Percentiles rank a stretch among this genome's conserved stretches.
Evolutionary conservation across 495 filamentous ascomycete species (phyloP).

Genomic region (Jackrogersella multiformis): DNA sequence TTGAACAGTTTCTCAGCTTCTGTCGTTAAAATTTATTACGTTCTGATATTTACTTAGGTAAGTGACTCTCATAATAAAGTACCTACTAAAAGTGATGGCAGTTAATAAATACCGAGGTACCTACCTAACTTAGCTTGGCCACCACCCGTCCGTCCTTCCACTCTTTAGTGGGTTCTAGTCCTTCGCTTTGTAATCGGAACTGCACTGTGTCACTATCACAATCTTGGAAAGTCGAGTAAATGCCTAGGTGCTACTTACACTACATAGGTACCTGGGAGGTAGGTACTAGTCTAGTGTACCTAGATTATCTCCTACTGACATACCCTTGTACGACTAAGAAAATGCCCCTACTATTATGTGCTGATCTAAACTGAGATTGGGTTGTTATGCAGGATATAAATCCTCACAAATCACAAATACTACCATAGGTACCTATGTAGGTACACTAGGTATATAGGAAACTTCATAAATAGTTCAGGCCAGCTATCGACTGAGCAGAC

Average conservation of each 20-base stretch:
- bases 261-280: no score
- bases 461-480: slow-evolving; percentile 6
- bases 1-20: no score
- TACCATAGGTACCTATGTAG: background rate
- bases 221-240: slow-evolving; percentile 22
- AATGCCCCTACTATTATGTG: slow-evolving; percentile 29
- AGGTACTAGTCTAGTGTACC: no score
- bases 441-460: background rate
- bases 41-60: background rate
- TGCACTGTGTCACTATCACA: slow-evolving; percentile 28
- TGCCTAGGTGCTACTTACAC: no score
- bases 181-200: slow-evolving; percentile 24
- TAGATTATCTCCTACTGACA: background rate
- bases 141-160: background rate
- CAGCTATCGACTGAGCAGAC: no score
- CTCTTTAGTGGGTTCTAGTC: background rate
- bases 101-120: no score
- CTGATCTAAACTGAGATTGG: slow-evolving; percentile 35
- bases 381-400: slow-evolving; percentile 29
- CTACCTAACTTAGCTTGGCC: background rate
- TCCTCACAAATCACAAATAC: slow-evolving; percentile 23
- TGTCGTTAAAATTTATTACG: no score
- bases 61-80: background rate
- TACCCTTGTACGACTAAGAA: slow-evolving; percentile 29
- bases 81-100: background rate